Conservation (phyloP, 1,139 yeast genomes). For the Candida tetrigidarum region DNA sequence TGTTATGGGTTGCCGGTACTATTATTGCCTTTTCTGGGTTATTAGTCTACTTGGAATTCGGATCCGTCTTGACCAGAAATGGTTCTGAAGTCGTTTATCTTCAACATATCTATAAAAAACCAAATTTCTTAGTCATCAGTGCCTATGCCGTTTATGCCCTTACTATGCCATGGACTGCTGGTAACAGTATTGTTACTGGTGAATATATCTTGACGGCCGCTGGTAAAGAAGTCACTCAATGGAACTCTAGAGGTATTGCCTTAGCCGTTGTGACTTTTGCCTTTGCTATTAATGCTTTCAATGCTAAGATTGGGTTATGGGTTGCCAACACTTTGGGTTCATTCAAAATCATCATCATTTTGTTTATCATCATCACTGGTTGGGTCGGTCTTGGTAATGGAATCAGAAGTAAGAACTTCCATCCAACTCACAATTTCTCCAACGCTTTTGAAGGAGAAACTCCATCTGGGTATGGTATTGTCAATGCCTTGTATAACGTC, state of each 20-base stretch:
- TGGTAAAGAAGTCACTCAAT: conserved; percentile 64
- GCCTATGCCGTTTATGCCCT: conserved; percentile 79
- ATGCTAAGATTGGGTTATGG: conserved; percentile 67
- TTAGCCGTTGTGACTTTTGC: conserved; percentile 75
- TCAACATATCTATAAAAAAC: conserved; percentile 71
- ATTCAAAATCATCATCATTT: conserved; percentile 70
- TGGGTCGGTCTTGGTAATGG: conserved; percentile 85
- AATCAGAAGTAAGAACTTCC: conserved; percentile 50
- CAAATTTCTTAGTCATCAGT: conserved; percentile 70
- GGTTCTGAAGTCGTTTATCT: conserved; percentile 90
- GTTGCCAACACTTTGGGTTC: conserved; percentile 72
- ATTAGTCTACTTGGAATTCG: conserved; percentile 81
- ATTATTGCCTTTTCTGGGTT: conserved; percentile 75
- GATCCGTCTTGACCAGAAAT: conserved; percentile 80
- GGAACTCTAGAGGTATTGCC: conserved; percentile 81
- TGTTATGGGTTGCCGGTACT: conserved; percentile 81
- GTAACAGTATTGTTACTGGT: conserved; percentile 61
- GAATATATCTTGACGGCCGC: conserved; percentile 68
- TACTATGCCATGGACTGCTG: conserved; percentile 85
- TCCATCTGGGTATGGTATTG: conserved; percentile 78
- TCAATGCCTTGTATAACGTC: conserved; percentile 76
- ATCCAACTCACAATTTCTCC: conserved; percentile 60
- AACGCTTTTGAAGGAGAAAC: conserved; percentile 62
- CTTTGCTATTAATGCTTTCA: conserved; percentile 63
- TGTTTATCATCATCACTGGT: conserved; percentile 73